A percentile compares a stretch with the other conserved stretches of the same genome.
phyloP scores from a whole-genome alignment of 2,329 filamentous ascomycete genomes.

The Xylaria sp. region DNA sequence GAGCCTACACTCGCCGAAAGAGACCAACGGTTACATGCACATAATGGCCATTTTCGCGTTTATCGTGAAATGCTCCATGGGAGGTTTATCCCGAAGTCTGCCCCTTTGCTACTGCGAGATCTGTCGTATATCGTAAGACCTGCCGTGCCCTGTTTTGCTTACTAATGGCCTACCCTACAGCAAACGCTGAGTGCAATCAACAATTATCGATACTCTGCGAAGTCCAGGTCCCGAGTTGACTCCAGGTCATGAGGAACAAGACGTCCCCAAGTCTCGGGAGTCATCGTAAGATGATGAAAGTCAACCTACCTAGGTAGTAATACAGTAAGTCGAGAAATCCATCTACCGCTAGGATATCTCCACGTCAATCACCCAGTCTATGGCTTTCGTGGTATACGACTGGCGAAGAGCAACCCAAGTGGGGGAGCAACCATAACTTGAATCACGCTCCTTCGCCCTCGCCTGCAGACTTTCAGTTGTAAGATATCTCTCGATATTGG shows the following conservation, averaged over 20 bases:
- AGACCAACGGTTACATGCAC: conserved; percentile 59
- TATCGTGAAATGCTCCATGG: conserved; percentile 78
- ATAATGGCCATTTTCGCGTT: conserved; percentile 79
- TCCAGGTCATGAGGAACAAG: neutral
- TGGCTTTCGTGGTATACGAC: conserved; percentile 93
- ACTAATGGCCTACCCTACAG: conserved; percentile 23
- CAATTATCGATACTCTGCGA: neutral
- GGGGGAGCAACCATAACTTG: conserved; percentile 54
- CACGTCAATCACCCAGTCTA: conserved; percentile 76
- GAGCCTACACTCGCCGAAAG: conserved; percentile 40
- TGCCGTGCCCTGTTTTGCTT: conserved; percentile 2
- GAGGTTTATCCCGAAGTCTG: conserved; percentile 77
- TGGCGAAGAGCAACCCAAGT: conserved; percentile 81
- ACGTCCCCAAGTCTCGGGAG: neutral
- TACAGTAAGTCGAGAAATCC: conserved; percentile 26
- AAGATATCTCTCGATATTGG: conserved; percentile 59
- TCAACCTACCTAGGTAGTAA: conserved; percentile 8
- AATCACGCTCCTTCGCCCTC: conserved; percentile 69
- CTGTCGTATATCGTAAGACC: conserved; percentile 30
- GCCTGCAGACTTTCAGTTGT: conserved; percentile 83
- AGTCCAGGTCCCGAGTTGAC: conserved; percentile 9
- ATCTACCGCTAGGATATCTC: conserved; percentile 85
- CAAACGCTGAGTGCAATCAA: neutral
- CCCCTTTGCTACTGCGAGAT: conserved; percentile 34
- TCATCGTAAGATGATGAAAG: conserved; percentile 13